phyloP scores from a whole-genome alignment of 139 green algal species.

The Chlamydomonas asymmetrica region DNA sequence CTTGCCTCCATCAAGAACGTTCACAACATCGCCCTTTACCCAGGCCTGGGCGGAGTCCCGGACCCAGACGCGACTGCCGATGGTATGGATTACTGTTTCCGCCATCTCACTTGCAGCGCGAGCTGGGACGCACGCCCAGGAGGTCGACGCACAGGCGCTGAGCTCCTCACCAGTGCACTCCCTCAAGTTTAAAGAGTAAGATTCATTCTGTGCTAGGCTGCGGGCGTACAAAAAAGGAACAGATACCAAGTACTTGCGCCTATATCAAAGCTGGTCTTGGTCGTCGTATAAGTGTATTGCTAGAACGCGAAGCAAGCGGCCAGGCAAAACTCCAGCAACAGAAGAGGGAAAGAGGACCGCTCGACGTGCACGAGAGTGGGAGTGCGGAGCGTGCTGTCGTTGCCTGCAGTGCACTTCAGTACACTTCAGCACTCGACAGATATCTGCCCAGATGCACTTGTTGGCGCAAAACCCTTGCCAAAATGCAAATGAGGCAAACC shows the following conservation, averaged over 20 bases:
- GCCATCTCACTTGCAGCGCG: not conserved
- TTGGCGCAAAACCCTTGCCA: too few relatives aligned
- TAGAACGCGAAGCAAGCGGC: too few relatives aligned
- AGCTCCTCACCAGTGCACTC: not conserved
- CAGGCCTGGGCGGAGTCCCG: conserved; percentile 65
- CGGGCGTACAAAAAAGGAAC: not conserved
- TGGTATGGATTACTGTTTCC: conserved; percentile 62
- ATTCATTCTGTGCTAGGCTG: not conserved
- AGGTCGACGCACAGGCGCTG: not conserved
- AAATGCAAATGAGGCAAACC: too few relatives aligned
- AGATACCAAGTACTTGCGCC: not conserved
- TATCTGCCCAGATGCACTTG: too few relatives aligned
- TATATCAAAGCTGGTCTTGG: not conserved
- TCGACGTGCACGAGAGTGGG: too few relatives aligned
- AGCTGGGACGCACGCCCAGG: not conserved
- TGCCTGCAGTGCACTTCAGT: too few relatives aligned
- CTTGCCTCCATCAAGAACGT: conserved; percentile 40
- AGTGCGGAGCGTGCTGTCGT: too few relatives aligned
- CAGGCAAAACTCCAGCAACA: too few relatives aligned
- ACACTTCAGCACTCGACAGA: too few relatives aligned
- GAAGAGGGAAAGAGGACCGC: too few relatives aligned
- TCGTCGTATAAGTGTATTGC: too few relatives aligned
- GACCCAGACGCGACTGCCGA: conserved; percentile 78
- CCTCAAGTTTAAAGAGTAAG: not conserved
- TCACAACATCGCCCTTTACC: conserved; percentile 78